Conservation (phyloP, 495 filamentous ascomycete genomes). For the Jackrogersella multiformis region DNA sequence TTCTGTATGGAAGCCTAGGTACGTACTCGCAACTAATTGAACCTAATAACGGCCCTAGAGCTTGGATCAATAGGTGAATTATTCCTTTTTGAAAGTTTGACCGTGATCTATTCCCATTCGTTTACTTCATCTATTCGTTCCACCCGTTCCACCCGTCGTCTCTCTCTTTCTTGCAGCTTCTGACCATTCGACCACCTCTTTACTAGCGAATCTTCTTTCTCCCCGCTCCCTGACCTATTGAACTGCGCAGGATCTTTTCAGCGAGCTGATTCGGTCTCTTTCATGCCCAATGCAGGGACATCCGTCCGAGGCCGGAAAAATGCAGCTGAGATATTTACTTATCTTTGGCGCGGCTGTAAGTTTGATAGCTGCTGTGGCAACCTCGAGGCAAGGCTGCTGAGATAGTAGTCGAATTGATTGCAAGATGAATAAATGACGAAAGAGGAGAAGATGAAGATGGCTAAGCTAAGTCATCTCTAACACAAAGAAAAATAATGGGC, state of each 20-base stretch:
- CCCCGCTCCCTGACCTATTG: constrained; percentile 9
- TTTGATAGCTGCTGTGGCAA: neutral
- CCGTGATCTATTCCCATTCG: too few species aligned
- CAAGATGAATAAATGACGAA: constrained; percentile 20
- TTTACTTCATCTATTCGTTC: neutral
- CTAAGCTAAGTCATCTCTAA: constrained; percentile 11
- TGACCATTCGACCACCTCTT: neutral
- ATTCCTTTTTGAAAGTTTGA: neutral
- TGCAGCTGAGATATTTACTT: neutral
- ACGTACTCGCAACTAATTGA: constrained; percentile 17
- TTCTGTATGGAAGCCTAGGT: neutral
- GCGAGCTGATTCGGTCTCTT: constrained; percentile 6
- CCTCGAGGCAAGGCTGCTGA: neutral
- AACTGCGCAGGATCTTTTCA: constrained; percentile 21
- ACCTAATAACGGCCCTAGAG: constrained; percentile 4
- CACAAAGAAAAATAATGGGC: constrained; percentile 27
- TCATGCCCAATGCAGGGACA: constrained; percentile 27
- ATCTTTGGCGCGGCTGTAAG: neutral
- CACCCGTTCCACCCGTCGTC: neutral
- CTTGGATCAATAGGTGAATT: constrained; percentile 15
- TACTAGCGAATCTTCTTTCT: constrained; percentile 5
- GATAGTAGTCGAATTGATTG: constrained; percentile 10
- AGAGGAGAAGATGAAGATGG: constrained; percentile 19
- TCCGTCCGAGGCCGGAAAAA: neutral
- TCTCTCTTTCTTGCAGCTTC: neutral